phyloP scores from a whole-genome alignment of 352 stramenopile genomes.

The Phytophthora fragariae region DNA sequence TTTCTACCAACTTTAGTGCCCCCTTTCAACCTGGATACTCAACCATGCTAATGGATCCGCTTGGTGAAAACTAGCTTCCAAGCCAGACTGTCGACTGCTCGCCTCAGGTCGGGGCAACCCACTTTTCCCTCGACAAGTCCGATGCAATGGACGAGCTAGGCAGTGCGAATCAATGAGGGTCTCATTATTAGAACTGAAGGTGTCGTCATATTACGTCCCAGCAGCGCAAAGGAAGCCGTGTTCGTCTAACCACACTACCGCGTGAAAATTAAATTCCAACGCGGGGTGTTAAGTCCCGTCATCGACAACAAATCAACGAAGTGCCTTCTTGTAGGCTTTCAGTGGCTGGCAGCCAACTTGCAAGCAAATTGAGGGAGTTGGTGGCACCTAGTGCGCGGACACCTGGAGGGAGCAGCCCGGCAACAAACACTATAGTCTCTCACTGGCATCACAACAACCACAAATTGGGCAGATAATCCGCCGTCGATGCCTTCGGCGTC shows the following conservation, averaged over 20 bases:
- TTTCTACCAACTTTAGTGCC: conserved; percentile 7
- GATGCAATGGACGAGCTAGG: conserved; percentile 15
- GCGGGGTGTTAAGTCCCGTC: background rate
- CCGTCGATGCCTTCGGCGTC: conserved; percentile 6
- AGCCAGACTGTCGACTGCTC: conserved; percentile 16
- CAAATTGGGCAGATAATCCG: background rate
- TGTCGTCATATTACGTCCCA: background rate
- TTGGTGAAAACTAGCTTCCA: conserved; percentile 17
- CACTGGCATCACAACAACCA: background rate
- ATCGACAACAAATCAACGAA: background rate
- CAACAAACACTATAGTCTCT: background rate
- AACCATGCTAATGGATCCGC: conserved; percentile 19
- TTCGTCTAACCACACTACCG: no score
- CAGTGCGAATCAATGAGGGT: background rate
- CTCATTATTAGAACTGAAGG: background rate
- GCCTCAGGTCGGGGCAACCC: background rate
- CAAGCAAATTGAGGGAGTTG: no score
- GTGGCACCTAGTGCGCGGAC: no score
- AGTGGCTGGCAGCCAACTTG: background rate
- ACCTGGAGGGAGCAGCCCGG: no score
- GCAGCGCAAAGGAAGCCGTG: background rate
- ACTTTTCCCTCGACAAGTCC: conserved; percentile 14
- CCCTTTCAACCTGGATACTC: conserved; percentile 1
- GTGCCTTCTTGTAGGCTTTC: background rate
- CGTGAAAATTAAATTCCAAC: background rate